phyloP scores from a whole-genome alignment of 1,284 basidiomycete species.

The Cystobasidiaceae sp. region DNA sequence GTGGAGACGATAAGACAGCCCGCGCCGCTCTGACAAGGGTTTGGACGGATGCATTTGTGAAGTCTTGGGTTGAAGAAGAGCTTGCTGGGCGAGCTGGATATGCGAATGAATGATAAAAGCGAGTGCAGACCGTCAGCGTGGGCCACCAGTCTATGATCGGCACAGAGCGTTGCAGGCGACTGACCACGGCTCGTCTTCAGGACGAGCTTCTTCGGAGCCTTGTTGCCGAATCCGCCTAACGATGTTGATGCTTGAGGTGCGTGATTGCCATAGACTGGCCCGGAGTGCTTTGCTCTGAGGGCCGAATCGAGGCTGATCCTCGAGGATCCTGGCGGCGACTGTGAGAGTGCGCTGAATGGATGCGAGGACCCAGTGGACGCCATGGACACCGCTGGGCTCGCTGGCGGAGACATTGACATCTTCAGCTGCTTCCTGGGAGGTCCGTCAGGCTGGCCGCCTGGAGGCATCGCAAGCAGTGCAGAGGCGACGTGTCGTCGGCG shows the following conservation, averaged over 20 bases:
- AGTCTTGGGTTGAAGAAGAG: slow-evolving; percentile 4
- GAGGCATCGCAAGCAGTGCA: not conserved
- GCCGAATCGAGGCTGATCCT: slow-evolving; percentile 17
- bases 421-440: slow-evolving; percentile 2
- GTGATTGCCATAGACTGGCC: not conserved
- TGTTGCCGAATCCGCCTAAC: not conserved
- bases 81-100: not conserved
- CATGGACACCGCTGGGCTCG: not conserved
- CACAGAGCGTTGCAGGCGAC: not conserved
- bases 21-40: slow-evolving; percentile 38
- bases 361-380: slow-evolving; percentile 3
- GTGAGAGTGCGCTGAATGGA: slow-evolving; percentile 3
- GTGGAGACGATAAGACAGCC: slow-evolving; percentile 38
- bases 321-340: slow-evolving; percentile 1
- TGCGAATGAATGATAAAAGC: not conserved
- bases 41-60: slow-evolving; percentile 7
- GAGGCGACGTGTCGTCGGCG: too few species aligned
- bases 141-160: too few species aligned
- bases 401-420: slow-evolving; percentile 18
- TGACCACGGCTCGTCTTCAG: slow-evolving; percentile 19
- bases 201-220: slow-evolving; percentile 26
- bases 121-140: not conserved
- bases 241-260: not conserved
- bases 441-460: not conserved
- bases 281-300: not conserved